These are phyloP conservation scores for Glomus cerebriforme DNA, from an alignment of 192 early-diverging fungal genomes.

Conservation along the genomic window DNA sequence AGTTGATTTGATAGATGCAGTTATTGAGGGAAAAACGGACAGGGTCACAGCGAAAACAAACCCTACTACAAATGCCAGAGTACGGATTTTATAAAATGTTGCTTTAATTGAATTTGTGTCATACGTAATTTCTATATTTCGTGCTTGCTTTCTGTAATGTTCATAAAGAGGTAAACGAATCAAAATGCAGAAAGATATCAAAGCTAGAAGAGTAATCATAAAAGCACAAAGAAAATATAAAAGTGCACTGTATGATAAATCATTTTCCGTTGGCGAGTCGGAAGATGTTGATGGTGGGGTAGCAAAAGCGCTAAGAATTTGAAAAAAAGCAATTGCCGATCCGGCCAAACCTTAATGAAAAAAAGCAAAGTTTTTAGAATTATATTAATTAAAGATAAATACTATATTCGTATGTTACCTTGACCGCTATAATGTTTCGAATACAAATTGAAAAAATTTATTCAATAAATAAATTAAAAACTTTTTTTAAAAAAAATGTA, in stretches of 20 bases:
- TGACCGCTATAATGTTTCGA: slow-evolving; percentile 47
- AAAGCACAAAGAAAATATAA: slow-evolving; percentile 55
- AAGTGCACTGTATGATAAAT: slow-evolving; percentile 45
- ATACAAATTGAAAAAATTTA: not conserved
- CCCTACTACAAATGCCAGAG: slow-evolving; percentile 52
- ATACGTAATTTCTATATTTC: slow-evolving; percentile 22
- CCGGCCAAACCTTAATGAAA: slow-evolving; percentile 59
- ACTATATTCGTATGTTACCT: slow-evolving; percentile 35
- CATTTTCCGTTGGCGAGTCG: slow-evolving; percentile 20
- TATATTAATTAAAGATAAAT: not conserved
- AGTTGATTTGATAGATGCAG: slow-evolving; percentile 56
- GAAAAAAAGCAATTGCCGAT: slow-evolving; percentile 62
- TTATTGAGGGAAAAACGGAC: slow-evolving; percentile 74
- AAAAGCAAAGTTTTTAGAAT: not conserved
- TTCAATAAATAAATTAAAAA: slow-evolving; percentile 1
- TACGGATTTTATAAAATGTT: slow-evolving; percentile 33
- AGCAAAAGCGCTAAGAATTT: slow-evolving; percentile 61
- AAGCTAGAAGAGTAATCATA: slow-evolving; percentile 41
- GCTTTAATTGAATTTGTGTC: slow-evolving; percentile 16
- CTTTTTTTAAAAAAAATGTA: not conserved
- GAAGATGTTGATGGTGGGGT: slow-evolving; percentile 30
- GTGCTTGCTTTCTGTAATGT: slow-evolving; percentile 36
- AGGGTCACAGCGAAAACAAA: slow-evolving; percentile 70
- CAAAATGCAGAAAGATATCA: slow-evolving; percentile 42
- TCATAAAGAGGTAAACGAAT: slow-evolving; percentile 45